Evolutionary conservation across 2,329 filamentous ascomycete species (phyloP).

Genomic region (Aspergillus melleus): DNA sequence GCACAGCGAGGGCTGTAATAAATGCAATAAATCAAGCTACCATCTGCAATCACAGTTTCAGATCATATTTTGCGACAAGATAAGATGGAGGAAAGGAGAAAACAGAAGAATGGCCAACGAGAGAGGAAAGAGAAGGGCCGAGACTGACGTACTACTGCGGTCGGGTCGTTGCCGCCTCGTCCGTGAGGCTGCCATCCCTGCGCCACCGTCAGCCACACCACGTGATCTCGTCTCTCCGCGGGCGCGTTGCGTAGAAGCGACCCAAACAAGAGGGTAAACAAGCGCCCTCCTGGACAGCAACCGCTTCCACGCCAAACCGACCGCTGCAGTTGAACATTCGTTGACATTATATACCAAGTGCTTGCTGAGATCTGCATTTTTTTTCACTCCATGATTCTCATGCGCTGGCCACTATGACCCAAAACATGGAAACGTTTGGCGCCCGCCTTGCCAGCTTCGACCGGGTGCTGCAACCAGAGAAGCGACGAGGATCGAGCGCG

Average conservation of each 20-base stretch:
- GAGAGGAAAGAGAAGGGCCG: neutral
- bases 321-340: too few species aligned
- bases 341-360: neutral
- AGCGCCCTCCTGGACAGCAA: neutral
- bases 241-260: conserved; percentile 19
- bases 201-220: conserved; percentile 8
- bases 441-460: conserved; percentile 81
- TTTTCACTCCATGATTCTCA: conserved; percentile 12
- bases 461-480: conserved; percentile 58
- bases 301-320: neutral
- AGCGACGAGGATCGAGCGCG: conserved; percentile 68
- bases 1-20: conserved; percentile 24
- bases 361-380: neutral
- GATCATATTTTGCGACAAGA: conserved; percentile 24
- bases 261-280: conserved; percentile 29
- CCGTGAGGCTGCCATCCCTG: neutral
- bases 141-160: conserved; percentile 22
- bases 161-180: neutral
- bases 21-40: conserved; percentile 15
- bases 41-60: conserved; percentile 16
- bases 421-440: conserved; percentile 63
- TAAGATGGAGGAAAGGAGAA: conserved; percentile 1
- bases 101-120: conserved; percentile 2
- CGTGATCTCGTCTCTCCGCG: conserved; percentile 18
- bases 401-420: conserved; percentile 21